Evolutionary conservation across 176 grass and related monocot species (phyloP).

Genomic region (Oropetium thomaeum): DNA sequence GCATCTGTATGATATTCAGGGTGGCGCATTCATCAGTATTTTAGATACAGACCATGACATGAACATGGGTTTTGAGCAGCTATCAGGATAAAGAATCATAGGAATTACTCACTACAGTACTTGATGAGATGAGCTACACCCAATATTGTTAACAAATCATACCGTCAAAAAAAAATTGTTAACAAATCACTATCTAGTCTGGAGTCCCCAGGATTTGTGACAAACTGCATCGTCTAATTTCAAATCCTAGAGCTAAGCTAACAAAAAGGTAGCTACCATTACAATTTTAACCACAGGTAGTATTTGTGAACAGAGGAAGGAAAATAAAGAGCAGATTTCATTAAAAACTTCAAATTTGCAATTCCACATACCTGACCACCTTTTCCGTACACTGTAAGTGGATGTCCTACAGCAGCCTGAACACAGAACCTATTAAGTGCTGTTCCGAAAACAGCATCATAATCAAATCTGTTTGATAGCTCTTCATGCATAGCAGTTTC

Average conservation of each 20-base stretch:
- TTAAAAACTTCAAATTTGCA: background rate
- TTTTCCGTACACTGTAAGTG: constrained; percentile 95
- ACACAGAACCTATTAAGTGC: constrained; percentile 98
- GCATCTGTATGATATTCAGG: background rate
- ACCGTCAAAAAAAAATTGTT: no score
- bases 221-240: background rate
- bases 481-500: constrained; percentile 96
- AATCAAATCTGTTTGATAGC: constrained; percentile 91
- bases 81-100: background rate
- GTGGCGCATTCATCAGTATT: background rate
- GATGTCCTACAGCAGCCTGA: constrained; percentile 88
- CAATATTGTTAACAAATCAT: background rate
- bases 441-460: constrained; percentile 89
- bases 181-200: background rate
- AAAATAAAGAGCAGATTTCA: background rate
- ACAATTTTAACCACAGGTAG: background rate
- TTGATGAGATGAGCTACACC: background rate
- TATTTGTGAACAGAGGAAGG: background rate
- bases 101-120: background rate
- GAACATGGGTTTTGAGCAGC: background rate
- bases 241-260: background rate
- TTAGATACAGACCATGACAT: background rate
- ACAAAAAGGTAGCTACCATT: background rate
- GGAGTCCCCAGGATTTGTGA: background rate
- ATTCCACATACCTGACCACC: constrained; percentile 69